These are phyloP conservation scores for Marchantia paleacea DNA, from an alignment of 225 moss, liverwort and hornwort genomes.

Conservation along the genomic window DNA sequence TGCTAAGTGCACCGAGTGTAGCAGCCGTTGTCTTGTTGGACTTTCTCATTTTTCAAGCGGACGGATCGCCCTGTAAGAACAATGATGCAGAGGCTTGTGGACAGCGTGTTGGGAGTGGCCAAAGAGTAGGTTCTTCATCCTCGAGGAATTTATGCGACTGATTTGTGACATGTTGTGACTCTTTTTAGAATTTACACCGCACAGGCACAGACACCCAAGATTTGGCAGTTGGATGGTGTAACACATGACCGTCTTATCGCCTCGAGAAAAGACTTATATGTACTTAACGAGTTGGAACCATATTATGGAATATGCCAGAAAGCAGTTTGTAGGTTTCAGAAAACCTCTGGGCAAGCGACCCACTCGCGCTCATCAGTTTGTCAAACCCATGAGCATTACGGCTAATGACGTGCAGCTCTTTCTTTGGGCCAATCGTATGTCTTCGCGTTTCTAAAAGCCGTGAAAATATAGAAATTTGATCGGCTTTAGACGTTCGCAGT, in stretches of 20 bases:
- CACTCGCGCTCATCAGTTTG: background rate
- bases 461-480: background rate
- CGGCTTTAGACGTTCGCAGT: background rate
- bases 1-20: background rate
- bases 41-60: background rate
- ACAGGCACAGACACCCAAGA: too few species aligned
- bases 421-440: background rate
- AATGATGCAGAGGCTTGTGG: slow-evolving; percentile 82
- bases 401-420: background rate
- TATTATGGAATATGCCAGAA: background rate
- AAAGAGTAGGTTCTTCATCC: slow-evolving; percentile 67
- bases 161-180: background rate
- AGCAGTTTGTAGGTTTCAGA: background rate
- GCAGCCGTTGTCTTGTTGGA: background rate
- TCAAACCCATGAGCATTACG: background rate
- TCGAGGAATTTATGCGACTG: background rate
- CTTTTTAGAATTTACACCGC: background rate
- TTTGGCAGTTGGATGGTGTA: background rate
- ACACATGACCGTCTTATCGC: background rate
- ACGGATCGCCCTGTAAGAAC: slow-evolving; percentile 1
- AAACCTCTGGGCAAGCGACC: background rate
- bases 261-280: background rate
- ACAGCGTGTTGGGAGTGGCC: slow-evolving; percentile 69
- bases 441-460: too few species aligned
- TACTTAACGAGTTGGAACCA: background rate